These are phyloP conservation scores for Pythium aristosporum DNA, from an alignment of 352 stramenopile species.

Conservation along the genomic window DNA sequence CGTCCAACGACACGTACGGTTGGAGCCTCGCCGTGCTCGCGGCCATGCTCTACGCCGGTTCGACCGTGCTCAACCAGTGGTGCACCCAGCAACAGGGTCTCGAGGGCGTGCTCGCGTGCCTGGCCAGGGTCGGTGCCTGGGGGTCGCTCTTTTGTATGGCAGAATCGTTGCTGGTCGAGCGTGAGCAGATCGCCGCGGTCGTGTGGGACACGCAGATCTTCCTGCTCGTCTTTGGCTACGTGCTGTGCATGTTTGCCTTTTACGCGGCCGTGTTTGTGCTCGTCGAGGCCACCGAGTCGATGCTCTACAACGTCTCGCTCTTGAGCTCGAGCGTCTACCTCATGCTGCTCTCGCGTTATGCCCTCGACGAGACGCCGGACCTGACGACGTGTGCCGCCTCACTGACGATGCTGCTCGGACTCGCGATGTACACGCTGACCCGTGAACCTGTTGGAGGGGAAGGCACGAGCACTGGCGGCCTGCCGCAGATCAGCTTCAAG, in stretches of 20 bases:
- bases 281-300: constrained; percentile 28
- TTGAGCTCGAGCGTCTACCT: constrained; percentile 42
- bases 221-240: constrained; percentile 36
- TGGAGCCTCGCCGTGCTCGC: constrained; percentile 34
- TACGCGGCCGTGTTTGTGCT: constrained; percentile 41
- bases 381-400: constrained; percentile 24
- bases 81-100: constrained; percentile 29
- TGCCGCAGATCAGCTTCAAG: constrained; percentile 30
- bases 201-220: constrained; percentile 29
- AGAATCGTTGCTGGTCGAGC: constrained; percentile 33
- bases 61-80: constrained; percentile 42
- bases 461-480: background rate
- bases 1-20: constrained; percentile 32
- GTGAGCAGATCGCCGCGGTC: constrained; percentile 24
- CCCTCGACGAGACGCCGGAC: constrained; percentile 28
- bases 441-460: constrained; percentile 12
- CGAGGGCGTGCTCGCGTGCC: constrained; percentile 31
- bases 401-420: constrained; percentile 33
- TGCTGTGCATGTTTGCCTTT: constrained; percentile 37
- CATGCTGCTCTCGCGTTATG: constrained; percentile 28
- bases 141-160: constrained; percentile 29
- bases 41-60: constrained; percentile 37
- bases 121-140: constrained; percentile 36
- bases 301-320: constrained; percentile 40
- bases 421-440: constrained; percentile 31